Conservation (phyloP, 225 moss, liverwort and hornwort species). For the Marchantia paleacea region DNA sequence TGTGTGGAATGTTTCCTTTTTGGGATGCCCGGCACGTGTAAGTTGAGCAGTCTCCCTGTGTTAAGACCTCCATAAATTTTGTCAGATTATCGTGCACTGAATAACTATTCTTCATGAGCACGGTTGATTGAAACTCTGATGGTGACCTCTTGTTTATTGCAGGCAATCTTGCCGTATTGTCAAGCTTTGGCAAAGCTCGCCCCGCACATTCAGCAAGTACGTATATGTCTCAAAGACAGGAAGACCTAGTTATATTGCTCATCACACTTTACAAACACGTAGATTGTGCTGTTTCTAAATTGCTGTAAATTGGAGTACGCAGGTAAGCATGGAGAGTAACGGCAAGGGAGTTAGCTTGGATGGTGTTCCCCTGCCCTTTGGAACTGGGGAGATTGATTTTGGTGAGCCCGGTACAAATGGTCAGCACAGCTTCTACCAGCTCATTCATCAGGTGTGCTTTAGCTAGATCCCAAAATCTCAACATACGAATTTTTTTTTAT, state of each 20-base stretch:
- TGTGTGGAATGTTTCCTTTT: constrained; percentile 95
- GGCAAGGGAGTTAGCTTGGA: constrained; percentile 96
- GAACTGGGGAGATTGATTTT: constrained; percentile 91
- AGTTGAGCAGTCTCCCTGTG: constrained; percentile 24
- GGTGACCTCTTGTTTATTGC: constrained; percentile 23
- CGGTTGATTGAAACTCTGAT: not conserved
- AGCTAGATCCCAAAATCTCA: not conserved
- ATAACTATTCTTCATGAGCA: not conserved
- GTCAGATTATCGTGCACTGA: not conserved
- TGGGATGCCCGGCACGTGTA: constrained; percentile 85
- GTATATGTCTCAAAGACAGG: not conserved
- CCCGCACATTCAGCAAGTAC: constrained; percentile 94
- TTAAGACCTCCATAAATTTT: not conserved
- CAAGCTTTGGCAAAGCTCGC: constrained; percentile 92
- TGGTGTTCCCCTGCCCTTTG: constrained; percentile 78
- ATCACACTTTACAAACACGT: not conserved
- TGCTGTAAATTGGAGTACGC: constrained; percentile 3
- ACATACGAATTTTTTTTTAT: not conserved
- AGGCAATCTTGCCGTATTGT: constrained; percentile 97
- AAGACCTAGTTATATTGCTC: not conserved
- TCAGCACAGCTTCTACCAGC: constrained; percentile 99
- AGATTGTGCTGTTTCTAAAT: not conserved
- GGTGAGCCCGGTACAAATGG: constrained; percentile 99
- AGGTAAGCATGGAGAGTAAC: constrained; percentile 99
- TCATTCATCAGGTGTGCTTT: constrained; percentile 80